Percentiles rank a stretch among this genome's conserved stretches.
Conservation (phyloP, 164 flowering plant species). For the Vitis labrusca region DNA sequence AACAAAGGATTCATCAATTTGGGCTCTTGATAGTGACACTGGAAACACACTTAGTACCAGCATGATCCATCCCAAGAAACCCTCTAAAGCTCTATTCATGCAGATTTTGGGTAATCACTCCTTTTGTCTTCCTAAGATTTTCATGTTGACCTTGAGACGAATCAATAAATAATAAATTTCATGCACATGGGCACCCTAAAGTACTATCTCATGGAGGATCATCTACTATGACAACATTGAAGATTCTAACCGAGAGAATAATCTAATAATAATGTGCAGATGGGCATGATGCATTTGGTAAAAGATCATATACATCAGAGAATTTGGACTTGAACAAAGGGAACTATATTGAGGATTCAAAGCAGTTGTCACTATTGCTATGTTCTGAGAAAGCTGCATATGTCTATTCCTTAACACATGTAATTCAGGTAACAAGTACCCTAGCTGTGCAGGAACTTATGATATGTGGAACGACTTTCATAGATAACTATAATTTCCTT, state of each 20-base stretch:
- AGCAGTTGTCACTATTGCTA: constrained; percentile 47
- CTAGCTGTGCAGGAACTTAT: neutral
- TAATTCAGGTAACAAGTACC: constrained; percentile 53
- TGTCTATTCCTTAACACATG: constrained; percentile 65
- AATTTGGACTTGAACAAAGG: constrained; percentile 27
- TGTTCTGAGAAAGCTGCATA: constrained; percentile 87
- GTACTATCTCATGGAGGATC: neutral
- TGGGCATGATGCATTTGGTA: constrained; percentile 30
- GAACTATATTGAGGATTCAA: constrained; percentile 35
- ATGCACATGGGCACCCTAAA: neutral
- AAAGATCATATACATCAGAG: constrained; percentile 27
- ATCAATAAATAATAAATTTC: neutral
- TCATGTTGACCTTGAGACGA: neutral
- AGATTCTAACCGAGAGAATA: neutral
- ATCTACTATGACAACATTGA: neutral
- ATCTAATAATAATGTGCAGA: constrained; percentile 26
- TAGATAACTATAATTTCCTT: constrained; percentile 10
- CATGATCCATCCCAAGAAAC: constrained; percentile 66
- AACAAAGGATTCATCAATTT: constrained; percentile 74
- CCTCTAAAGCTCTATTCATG: constrained; percentile 66
- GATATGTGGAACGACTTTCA: neutral
- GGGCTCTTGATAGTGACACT: constrained; percentile 68
- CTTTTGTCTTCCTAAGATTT: constrained; percentile 2
- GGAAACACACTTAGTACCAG: constrained; percentile 56
- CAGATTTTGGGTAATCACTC: constrained; percentile 56